A percentile compares a stretch with the other conserved stretches of the same genome.
Conservation (phyloP, 1,139 yeast species). For the Lipomyces yarrowii region DNA sequence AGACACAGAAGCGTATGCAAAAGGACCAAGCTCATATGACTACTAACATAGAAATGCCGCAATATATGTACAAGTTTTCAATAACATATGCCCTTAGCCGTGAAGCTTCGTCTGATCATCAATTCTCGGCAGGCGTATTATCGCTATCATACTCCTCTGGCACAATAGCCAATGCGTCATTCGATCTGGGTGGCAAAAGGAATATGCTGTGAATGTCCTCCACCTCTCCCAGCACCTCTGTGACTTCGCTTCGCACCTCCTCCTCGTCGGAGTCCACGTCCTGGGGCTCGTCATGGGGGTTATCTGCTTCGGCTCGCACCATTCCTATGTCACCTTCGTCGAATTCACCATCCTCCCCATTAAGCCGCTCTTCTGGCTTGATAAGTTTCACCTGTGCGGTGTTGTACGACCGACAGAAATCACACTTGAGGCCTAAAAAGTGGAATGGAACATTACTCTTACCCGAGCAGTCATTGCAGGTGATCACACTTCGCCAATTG, state of each 20-base stretch:
- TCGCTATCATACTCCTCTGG: background rate
- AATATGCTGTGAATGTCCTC: background rate
- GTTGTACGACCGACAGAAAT: slow-evolving; percentile 82
- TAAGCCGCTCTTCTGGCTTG: slow-evolving; percentile 46
- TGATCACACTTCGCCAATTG: slow-evolving; percentile 72
- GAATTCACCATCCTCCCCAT: slow-evolving; percentile 3
- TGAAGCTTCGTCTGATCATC: background rate
- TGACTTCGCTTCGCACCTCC: background rate
- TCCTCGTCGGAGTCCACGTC: background rate
- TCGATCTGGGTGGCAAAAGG: background rate
- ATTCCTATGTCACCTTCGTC: background rate
- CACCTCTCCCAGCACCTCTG: background rate
- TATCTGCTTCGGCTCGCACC: background rate
- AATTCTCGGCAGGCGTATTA: background rate
- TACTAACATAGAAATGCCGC: background rate
- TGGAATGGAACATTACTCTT: slow-evolving; percentile 78
- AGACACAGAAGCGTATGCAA: background rate
- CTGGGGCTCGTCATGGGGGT: background rate
- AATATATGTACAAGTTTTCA: background rate
- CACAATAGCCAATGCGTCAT: background rate
- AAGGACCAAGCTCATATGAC: background rate
- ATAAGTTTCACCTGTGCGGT: slow-evolving; percentile 71
- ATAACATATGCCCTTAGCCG: background rate
- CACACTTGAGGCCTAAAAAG: slow-evolving; percentile 83
- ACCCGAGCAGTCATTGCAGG: slow-evolving; percentile 89